phyloP scores from a whole-genome alignment of 208 protist species.

The Acanthamoeba rhysodes region DNA sequence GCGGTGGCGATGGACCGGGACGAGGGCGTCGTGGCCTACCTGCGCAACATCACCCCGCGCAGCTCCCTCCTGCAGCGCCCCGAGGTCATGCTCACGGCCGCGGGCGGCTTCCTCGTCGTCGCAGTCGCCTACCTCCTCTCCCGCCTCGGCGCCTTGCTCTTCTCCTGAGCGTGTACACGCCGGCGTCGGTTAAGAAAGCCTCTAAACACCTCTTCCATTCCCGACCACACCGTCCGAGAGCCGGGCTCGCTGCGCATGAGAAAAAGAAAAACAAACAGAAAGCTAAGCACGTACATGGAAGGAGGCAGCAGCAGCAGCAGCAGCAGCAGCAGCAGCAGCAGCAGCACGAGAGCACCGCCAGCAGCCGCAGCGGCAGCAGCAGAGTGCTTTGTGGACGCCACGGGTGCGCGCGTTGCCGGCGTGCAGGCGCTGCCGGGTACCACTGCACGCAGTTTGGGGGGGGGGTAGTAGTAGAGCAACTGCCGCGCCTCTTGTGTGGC shows the following conservation, averaged over 20 bases:
- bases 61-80: neutral
- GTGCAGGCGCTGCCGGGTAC: neutral
- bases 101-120: neutral
- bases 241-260: no score
- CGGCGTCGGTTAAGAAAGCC: no score
- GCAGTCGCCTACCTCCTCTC: slow-evolving; percentile 3
- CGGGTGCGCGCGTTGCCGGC: neutral
- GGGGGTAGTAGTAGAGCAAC: neutral
- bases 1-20: slow-evolving; percentile 14
- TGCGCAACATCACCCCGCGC: neutral
- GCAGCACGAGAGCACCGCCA: no score
- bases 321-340: no score
- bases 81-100: neutral
- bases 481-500: no score
- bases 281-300: no score
- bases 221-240: no score
- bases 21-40: slow-evolving; percentile 12
- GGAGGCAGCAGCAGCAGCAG: no score
- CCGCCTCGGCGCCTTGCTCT: neutral
- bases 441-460: neutral
- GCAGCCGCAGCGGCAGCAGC: no score
- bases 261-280: no score
- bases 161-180: no score
- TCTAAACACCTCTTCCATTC: no score
- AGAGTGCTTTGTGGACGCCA: slow-evolving; percentile 17